Evolutionary conservation across 768 basidiomycete genomes (phyloP), one percentile per base, ranked within the genome.

Genomic region (Suillus spraguei): DNA sequence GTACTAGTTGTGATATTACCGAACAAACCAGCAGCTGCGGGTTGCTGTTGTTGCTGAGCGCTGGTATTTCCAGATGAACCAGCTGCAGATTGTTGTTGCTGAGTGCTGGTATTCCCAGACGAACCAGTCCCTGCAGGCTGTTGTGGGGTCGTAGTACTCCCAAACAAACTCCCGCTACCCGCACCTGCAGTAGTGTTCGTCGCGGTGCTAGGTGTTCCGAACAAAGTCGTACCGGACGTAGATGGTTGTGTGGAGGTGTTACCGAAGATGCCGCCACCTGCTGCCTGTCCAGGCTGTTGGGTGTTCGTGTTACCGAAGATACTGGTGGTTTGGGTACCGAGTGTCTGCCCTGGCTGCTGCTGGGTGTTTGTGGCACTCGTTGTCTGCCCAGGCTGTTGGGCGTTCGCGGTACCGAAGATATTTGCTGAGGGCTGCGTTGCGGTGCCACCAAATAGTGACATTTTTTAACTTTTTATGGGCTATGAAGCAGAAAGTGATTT

Each of bases 21-120:
- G 56, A 76, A 76, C 24, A 79, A 56, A 66, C 65, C 52, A 9
- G 68, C 66, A n/a, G 62, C 68, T 42, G 70, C 65, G 24, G 69
- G 71, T 60, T 66, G 70, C 53, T 62, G 61, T 56, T 67, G 67
- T 53, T 68, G 68, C 42, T 63, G 66, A 22, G 52, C n/a, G 22
- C n/a, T 53, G 10, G 61, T n/a, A 24, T 59, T 59, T 50, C 60
- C 58, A 22, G 64, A 67, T 35, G 68, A 68, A 10, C 76, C 58
- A 64, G 65, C 68, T 46, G 70, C 64, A 33, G 69, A 70, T 62
- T 66, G 70, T 52, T 67, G 67, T 49, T 67, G 68, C 44, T 63
- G 67, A 46, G 58, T 17, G 24, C 44, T 49, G 20, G 61, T 14
- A 17, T 59, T 55, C 55, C 59, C 60, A 22, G 66, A 68, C 42